Evolutionary conservation across 306 rosid species (phyloP).

Genomic region (Herpetospermum pedunculosum): DNA sequence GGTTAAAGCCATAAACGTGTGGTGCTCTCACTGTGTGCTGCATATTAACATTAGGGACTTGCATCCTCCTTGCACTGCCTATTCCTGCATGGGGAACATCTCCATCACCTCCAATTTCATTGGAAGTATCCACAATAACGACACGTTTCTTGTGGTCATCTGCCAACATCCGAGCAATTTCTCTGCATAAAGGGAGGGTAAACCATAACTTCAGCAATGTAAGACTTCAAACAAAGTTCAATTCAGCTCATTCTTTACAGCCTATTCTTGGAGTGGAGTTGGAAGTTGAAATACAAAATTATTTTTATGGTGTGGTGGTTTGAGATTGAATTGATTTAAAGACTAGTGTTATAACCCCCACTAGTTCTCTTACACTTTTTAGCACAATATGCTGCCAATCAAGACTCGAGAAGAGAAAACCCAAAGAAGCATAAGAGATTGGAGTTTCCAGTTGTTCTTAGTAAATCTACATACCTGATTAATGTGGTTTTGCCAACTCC

Average conservation of each 20-base stretch:
- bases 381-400: neutral
- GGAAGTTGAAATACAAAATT: neutral
- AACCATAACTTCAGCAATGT: neutral
- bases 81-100: conserved; percentile 95
- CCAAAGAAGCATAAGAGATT: neutral
- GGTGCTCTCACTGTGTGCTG: conserved; percentile 67
- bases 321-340: neutral
- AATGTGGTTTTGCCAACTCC: conserved; percentile 98
- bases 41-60: conserved; percentile 91
- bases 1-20: conserved; percentile 13
- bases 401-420: neutral
- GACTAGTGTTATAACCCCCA: neutral
- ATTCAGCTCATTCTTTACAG: neutral
- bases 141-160: conserved; percentile 83
- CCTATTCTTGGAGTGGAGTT: neutral
- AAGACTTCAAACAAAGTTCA: neutral
- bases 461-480: conserved; percentile 47
- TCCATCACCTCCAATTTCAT: conserved; percentile 98
- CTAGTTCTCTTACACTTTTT: neutral
- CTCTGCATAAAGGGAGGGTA: conserved; percentile 38
- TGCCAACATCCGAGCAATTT: conserved; percentile 93
- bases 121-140: conserved; percentile 93
- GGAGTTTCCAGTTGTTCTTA: neutral
- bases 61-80: conserved; percentile 97
- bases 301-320: neutral